Percentiles rank a stretch among this genome's conserved stretches.
Evolutionary conservation across 2,329 filamentous ascomycete genomes (phyloP).

Genomic region (Geosmithia flava): DNA sequence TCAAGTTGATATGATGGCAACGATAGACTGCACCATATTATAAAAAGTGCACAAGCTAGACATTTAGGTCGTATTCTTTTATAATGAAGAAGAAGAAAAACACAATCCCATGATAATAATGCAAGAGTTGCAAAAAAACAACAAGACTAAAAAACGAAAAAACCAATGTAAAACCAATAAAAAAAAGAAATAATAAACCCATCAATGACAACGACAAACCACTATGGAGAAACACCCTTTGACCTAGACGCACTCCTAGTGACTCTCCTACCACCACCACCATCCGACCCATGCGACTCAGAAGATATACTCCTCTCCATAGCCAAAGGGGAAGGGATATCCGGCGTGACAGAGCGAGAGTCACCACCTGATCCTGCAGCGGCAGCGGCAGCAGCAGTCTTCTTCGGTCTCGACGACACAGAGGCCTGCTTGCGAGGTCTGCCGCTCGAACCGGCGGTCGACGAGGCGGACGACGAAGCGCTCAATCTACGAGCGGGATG

Average conservation of each 20-base stretch:
- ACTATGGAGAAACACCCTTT: no score
- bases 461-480: conserved; percentile 19
- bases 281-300: conserved; percentile 9
- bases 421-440: conserved; percentile 31
- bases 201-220: not conserved
- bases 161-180: not conserved
- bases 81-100: not conserved
- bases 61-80: no score
- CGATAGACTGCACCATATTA: no score
- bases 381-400: conserved; percentile 8
- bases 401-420: conserved; percentile 20
- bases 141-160: not conserved
- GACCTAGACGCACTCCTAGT: conserved; percentile 4
- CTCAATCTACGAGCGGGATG: no score
- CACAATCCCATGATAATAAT: not conserved
- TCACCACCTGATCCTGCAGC: conserved; percentile 23
- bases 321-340: conserved; percentile 39
- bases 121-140: not conserved
- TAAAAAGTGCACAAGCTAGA: not conserved
- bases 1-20: no score
- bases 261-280: conserved; percentile 5
- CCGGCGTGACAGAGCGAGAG: conserved; percentile 40
- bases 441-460: conserved; percentile 21
- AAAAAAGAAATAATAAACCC: not conserved
- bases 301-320: conserved; percentile 27